Evolutionary conservation across 2,329 filamentous ascomycete genomes (phyloP), one percentile per base, ranked within the genome.

Genomic region (Colletotrichum liaoningense): DNA sequence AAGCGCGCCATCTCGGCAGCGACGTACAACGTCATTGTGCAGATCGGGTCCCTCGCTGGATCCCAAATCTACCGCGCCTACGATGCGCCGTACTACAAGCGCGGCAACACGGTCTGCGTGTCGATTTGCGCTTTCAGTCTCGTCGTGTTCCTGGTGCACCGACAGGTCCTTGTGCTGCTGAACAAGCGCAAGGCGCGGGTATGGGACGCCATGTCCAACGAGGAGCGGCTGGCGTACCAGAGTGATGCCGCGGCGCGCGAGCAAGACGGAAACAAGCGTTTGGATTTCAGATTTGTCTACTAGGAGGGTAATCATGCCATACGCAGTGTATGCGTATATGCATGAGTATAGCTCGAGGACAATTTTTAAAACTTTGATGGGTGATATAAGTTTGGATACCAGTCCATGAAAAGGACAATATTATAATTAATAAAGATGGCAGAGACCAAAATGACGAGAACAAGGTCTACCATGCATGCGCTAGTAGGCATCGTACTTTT

Each of bases 61-160:
- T 81, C 78, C 55, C 84, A 90, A 75, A 87, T 89, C 70, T 90
- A 90, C 75, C 84, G 87, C 22, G 77, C 78, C 1, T 83, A 86
- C 69, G 90, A 91, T 69, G 83, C 84, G 6, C 89, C 89, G 0
- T 87, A 88, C 76, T 92, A 91, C 78, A 87, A 88, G 72, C 84
- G 77, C 4, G 90, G 90, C 9, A 92, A 92, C 80, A 88, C 84
- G 28, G 86, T 90, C 3, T 83, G 90, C 62, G 86, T 92, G 28
- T 86, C 83, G 1, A 83, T 92, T 62, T 81, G 86, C 3, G 84
- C 83, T 0, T 83, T 89, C 33, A 85, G 86, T 24, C 77, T 90
- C 9, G 79, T 86, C 0, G 76, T 86, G 0, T 91, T 91, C 59
- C 30, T 91, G 38, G 82, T 80, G 1, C 87, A 89, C 76, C 81